Evolutionary conservation across 2,329 filamentous ascomycete species (phyloP), one percentile per base, ranked within the genome.

Genomic region (Monosporascus sp.): DNA sequence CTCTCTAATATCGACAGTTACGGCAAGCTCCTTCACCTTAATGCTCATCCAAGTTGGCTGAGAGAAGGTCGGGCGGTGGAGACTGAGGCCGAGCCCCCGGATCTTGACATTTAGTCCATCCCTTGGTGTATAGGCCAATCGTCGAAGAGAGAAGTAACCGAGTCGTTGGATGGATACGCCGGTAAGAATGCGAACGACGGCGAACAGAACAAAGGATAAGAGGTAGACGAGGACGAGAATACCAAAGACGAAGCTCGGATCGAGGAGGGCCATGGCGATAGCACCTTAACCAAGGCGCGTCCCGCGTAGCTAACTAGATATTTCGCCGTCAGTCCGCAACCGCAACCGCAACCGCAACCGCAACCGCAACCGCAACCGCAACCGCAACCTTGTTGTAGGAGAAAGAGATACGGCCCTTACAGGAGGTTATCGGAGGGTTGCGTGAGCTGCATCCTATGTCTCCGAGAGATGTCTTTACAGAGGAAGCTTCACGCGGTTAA

Each of bases 21-120:
- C 79, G 49, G 86, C 88, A 49, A 97, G 77, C 67, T 97, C 94
- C 64, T 85, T 89, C 55, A 99, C 74, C 8, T 94, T 89, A 49
- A 99, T 79, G 69, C 92, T 97, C 63, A 96, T 77, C 91, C 93
- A 97, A 58, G 95, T 97, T 45, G 94, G 94, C 70, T 97, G 91
- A 47, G 93, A 91, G 72, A 99, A 97, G 6, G 94, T 97, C 14
- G 94, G 94, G 5, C 92, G 86, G 72, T 99, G 94, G 58, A 97
- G 73, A 53, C 89, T 88, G 63, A 99, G 78, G 45, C 94, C 91
- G 50, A 99, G 78, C 49, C 92, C 90, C 49, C 94, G 86, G 53
- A 99, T 86, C 70, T 96, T 91, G 70, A 99, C 84, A 64, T 88
- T 88, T 65, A 96, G 77, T 62, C 94, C 94, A 81, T 96, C 91